A percentile compares a stretch with the other conserved stretches of the same genome.
These are phyloP conservation scores for Saccharum officinarum DNA, from an alignment of 176 grass and related monocot species.

Conservation along the genomic window DNA sequence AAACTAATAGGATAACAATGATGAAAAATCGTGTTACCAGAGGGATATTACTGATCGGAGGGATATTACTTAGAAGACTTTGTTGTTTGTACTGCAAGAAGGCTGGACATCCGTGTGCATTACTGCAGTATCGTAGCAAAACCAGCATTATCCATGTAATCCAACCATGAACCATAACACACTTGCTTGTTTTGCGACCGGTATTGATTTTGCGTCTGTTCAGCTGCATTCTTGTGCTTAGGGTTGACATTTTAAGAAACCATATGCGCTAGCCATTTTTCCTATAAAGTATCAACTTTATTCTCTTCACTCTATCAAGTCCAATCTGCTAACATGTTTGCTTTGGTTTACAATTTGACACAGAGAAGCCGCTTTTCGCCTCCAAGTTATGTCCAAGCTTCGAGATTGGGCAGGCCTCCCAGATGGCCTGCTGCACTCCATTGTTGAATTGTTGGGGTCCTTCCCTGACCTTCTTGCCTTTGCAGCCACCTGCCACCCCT, in stretches of 20 bases:
- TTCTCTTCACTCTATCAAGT: background rate
- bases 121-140: too few relatives aligned
- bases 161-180: too few relatives aligned
- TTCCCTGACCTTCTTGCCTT: conserved; percentile 23
- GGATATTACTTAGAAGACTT: background rate
- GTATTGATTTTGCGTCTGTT: too few relatives aligned
- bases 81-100: too few relatives aligned
- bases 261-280: background rate
- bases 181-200: background rate
- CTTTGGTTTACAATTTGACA: background rate
- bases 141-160: too few relatives aligned
- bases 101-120: too few relatives aligned
- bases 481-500: conserved; percentile 15
- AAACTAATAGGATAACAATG: too few relatives aligned
- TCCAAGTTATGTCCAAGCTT: background rate
- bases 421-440: conserved; percentile 14
- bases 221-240: too few relatives aligned
- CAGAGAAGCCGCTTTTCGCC: background rate
- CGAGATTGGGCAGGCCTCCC: conserved; percentile 29
- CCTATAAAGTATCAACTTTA: background rate
- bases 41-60: background rate
- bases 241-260: too few relatives aligned
- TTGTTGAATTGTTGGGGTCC: conserved; percentile 21
- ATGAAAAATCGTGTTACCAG: background rate
- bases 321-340: background rate